A percentile compares a stretch with the other conserved stretches of the same genome.
phyloP scores from a whole-genome alignment of 2,329 filamentous ascomycete genomes.

The Microascus cirrosus region DNA sequence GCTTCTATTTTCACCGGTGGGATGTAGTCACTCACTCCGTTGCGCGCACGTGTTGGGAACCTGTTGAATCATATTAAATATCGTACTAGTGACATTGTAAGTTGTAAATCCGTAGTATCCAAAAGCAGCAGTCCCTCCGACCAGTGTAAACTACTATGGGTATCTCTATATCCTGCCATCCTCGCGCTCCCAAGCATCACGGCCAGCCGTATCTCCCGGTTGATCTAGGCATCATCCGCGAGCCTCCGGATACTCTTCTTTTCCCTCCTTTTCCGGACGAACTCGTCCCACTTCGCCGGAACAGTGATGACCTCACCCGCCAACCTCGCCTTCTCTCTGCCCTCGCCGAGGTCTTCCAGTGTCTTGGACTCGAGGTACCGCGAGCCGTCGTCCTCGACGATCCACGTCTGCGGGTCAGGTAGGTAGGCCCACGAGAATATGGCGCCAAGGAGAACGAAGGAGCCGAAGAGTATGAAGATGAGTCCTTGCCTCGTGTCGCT shows the following conservation, averaged over 20 bases:
- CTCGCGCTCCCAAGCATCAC: background rate
- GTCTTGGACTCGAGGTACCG: constrained; percentile 30
- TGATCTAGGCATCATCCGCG: background rate
- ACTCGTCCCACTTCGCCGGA: constrained; percentile 27
- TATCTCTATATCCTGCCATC: background rate
- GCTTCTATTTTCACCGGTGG: too few species aligned
- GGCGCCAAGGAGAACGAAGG: constrained; percentile 35
- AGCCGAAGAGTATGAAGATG: constrained; percentile 37
- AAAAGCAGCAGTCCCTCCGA: background rate
- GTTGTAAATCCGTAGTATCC: too few species aligned
- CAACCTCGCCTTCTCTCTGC: constrained; percentile 28
- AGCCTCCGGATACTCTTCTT: background rate
- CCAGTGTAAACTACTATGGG: background rate
- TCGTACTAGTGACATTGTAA: too few species aligned
- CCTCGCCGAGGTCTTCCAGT: constrained; percentile 39
- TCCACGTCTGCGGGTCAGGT: constrained; percentile 32
- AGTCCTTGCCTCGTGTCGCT: constrained; percentile 32
- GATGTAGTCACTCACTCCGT: too few species aligned
- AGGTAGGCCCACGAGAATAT: constrained; percentile 41
- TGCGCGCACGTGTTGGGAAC: too few species aligned
- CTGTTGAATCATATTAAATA: too few species aligned
- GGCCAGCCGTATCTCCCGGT: background rate
- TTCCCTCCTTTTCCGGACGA: background rate
- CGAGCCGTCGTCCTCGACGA: constrained; percentile 21
- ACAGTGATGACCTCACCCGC: constrained; percentile 33